phyloP scores from a whole-genome alignment of 208 protist species.

The Blechomonas ayalai region DNA sequence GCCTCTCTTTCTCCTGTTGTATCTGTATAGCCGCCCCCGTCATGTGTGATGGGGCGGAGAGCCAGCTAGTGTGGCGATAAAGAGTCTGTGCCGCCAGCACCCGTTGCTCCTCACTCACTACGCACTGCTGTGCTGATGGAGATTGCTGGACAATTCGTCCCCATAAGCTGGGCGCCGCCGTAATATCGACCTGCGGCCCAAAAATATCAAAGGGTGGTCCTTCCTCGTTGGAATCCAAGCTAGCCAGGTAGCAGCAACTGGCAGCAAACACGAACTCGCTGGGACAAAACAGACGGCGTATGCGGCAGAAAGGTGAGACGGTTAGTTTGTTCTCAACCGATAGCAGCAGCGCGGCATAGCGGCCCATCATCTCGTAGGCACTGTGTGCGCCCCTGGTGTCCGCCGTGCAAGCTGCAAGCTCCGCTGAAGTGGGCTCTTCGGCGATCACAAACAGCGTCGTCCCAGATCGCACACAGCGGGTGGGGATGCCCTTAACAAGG shows the following conservation, averaged over 20 bases:
- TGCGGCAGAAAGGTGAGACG: constrained; percentile 21
- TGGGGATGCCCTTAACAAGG: constrained; percentile 27
- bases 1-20: constrained; percentile 5
- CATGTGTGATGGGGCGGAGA: constrained; percentile 25
- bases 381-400: not conserved
- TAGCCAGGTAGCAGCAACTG: constrained; percentile 39
- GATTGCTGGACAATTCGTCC: constrained; percentile 22
- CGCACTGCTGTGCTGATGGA: constrained; percentile 9
- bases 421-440: constrained; percentile 4
- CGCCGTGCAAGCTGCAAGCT: not conserved
- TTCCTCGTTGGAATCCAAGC: constrained; percentile 16
- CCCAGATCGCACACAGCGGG: constrained; percentile 23
- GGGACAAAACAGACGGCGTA: constrained; percentile 38
- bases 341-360: constrained; percentile 31
- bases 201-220: constrained; percentile 19
- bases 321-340: constrained; percentile 45
- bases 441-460: constrained; percentile 41
- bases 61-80: constrained; percentile 29
- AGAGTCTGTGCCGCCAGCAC: constrained; percentile 29
- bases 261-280: constrained; percentile 44
- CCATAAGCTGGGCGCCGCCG: constrained; percentile 24
- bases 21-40: constrained; percentile 36
- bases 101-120: constrained; percentile 48
- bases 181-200: constrained; percentile 31
- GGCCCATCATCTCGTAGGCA: constrained; percentile 16